phyloP scores from a whole-genome alignment of 2,329 filamentous ascomycete genomes.

The Talaromyces sp. region DNA sequence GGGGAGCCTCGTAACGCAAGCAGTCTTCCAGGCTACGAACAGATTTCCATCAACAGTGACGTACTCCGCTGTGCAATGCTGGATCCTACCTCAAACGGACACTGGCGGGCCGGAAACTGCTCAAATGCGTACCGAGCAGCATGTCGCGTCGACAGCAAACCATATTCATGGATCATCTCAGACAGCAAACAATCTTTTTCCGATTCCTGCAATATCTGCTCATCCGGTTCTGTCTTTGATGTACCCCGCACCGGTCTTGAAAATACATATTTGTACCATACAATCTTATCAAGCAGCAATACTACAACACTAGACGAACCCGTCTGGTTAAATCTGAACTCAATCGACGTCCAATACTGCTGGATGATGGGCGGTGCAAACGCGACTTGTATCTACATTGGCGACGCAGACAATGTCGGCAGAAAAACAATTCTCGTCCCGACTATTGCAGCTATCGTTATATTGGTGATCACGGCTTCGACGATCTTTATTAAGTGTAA shows the following conservation, averaged over 20 bases:
- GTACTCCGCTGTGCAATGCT: slow-evolving; percentile 54
- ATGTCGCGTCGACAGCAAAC: slow-evolving; percentile 53
- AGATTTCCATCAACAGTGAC: slow-evolving; percentile 33
- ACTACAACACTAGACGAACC: slow-evolving; percentile 30
- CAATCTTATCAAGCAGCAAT: slow-evolving; percentile 27
- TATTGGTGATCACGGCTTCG: slow-evolving; percentile 57
- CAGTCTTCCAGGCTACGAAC: slow-evolving; percentile 28
- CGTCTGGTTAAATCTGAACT: slow-evolving; percentile 61
- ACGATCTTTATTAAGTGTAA: slow-evolving; percentile 64
- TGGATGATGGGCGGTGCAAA: slow-evolving; percentile 59
- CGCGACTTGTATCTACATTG: slow-evolving; percentile 56
- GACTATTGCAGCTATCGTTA: slow-evolving; percentile 59
- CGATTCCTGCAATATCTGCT: slow-evolving; percentile 48
- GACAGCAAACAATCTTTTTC: slow-evolving; percentile 41
- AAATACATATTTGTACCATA: slow-evolving; percentile 54
- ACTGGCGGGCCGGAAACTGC: slow-evolving; percentile 59
- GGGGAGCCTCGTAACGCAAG: slow-evolving; percentile 51
- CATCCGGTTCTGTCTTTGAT: slow-evolving; percentile 48
- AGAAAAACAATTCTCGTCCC: slow-evolving; percentile 56
- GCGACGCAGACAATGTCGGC: slow-evolving; percentile 41
- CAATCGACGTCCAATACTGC: slow-evolving; percentile 53
- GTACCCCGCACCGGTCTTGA: slow-evolving; percentile 61
- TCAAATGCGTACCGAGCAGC: slow-evolving; percentile 49
- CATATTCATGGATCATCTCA: slow-evolving; percentile 58
- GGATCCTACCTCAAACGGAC: slow-evolving; percentile 47